Percentiles rank a stretch among this genome's conserved stretches.
These are phyloP conservation scores for Pichia sp. DNA, from an alignment of 1,139 yeast genomes.

Conservation along the genomic window DNA sequence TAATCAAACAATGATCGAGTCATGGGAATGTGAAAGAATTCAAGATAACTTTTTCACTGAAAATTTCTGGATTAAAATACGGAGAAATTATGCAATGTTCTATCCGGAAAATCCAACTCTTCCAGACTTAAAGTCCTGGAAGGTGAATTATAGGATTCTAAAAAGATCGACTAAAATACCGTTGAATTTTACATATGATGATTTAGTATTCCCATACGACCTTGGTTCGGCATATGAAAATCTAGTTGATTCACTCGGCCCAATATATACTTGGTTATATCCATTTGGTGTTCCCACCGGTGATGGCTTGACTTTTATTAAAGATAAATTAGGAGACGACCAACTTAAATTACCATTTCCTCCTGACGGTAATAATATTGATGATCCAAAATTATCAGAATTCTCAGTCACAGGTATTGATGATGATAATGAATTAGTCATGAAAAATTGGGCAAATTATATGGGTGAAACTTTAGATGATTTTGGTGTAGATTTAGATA, in stretches of 20 bases:
- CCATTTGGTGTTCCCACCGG: constrained; percentile 63
- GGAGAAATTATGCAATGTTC: constrained; percentile 39
- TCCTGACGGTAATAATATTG: constrained; percentile 63
- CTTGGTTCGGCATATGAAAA: constrained; percentile 51
- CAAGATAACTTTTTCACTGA: constrained; percentile 56
- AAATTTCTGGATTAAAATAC: constrained; percentile 45
- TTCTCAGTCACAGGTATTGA: constrained; percentile 1
- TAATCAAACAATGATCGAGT: constrained; percentile 90
- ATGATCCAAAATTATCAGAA: constrained; percentile 18
- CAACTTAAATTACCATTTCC: constrained; percentile 77
- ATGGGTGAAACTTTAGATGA: constrained; percentile 79
- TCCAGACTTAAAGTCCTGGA: constrained; percentile 47
- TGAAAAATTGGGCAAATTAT: constrained; percentile 57
- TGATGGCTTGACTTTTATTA: constrained; percentile 46
- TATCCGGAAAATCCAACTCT: constrained; percentile 35
- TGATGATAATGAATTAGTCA: constrained; percentile 17
- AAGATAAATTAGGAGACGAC: constrained; percentile 51
- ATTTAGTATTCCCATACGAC: constrained; percentile 77
- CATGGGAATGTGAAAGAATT: constrained; percentile 85
- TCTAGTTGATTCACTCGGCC: constrained; percentile 45
- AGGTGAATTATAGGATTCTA: constrained; percentile 21
- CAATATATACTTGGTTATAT: constrained; percentile 56
- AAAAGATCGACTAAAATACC: constrained; percentile 22
- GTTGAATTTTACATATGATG: constrained; percentile 44
- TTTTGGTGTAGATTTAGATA: constrained; percentile 81